phyloP scores from a whole-genome alignment of 164 flowering plant species.

The Sedum album region DNA sequence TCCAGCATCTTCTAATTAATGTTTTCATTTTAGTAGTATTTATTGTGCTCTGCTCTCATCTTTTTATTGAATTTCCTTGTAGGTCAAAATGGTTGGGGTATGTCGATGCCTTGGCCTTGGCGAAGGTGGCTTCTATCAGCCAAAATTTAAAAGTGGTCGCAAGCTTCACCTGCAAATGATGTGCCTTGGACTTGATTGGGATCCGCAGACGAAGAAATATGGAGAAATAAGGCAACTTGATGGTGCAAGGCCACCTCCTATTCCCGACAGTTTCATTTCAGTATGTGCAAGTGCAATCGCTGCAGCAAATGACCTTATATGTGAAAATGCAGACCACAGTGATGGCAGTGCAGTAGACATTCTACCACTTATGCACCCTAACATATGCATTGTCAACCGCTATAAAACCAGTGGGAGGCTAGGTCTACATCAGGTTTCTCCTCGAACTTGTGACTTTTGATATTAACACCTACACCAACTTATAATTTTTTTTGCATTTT shows the following conservation, averaged over 20 bases:
- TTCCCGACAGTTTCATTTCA: conserved; percentile 34
- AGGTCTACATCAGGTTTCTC: conserved; percentile 71
- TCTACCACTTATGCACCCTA: conserved; percentile 51
- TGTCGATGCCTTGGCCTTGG: conserved; percentile 53
- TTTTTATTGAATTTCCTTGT: neutral
- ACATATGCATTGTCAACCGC: conserved; percentile 72
- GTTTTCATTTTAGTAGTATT: neutral
- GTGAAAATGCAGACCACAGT: conserved; percentile 1
- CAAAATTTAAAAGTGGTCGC: conserved; percentile 41
- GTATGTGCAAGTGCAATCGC: no score
- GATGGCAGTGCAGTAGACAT: conserved; percentile 18
- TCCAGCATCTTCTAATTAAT: no score
- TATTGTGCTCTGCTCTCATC: neutral
- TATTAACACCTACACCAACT: neutral
- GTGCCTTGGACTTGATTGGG: conserved; percentile 50
- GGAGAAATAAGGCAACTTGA: conserved; percentile 22
- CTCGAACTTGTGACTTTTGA: neutral
- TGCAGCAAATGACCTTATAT: conserved; percentile 30
- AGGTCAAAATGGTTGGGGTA: conserved; percentile 40
- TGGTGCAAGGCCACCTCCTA: conserved; percentile 33
- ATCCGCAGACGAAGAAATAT: conserved; percentile 21
- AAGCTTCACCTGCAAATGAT: conserved; percentile 56
- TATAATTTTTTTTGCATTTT: neutral
- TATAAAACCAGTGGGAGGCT: conserved; percentile 45
- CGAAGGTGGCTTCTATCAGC: conserved; percentile 60